A percentile compares a stretch with the other conserved stretches of the same genome.
phyloP scores from a whole-genome alignment of 192 early-diverging fungal genomes.

The Dimargaris xerosporica region DNA sequence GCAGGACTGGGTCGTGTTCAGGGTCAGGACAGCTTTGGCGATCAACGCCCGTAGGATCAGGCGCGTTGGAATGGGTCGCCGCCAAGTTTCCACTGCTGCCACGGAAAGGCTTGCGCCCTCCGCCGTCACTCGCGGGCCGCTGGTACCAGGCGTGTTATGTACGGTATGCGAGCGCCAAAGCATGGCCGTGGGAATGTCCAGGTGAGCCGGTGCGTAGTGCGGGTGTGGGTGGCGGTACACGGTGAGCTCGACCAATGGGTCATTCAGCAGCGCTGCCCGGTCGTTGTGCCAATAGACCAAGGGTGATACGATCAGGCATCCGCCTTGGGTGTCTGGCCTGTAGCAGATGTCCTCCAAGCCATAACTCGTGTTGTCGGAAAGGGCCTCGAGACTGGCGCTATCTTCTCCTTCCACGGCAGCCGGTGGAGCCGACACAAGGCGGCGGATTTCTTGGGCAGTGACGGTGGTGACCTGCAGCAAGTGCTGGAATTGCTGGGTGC shows the following conservation, averaged over 20 bases:
- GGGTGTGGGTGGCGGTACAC: not conserved
- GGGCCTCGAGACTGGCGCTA: too few species aligned
- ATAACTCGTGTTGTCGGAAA: not conserved
- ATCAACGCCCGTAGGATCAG: not conserved
- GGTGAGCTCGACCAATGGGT: not conserved
- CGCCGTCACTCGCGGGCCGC: not conserved
- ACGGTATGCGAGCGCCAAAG: not conserved
- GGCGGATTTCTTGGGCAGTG: not conserved
- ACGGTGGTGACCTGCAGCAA: not conserved
- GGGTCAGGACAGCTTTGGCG: not conserved
- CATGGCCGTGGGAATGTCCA: not conserved
- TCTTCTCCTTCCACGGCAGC: too few species aligned
- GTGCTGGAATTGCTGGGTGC: constrained; percentile 1
- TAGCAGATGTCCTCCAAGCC: constrained; percentile 8
- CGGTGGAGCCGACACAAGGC: too few species aligned
- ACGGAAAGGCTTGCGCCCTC: not conserved
- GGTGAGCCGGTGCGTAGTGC: too few species aligned
- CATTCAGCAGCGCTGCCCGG: not conserved
- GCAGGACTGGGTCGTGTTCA: not conserved
- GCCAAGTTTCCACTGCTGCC: not conserved
- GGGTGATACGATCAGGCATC: constrained; percentile 2
- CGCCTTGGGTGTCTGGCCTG: too few species aligned
- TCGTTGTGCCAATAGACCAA: constrained; percentile 8
- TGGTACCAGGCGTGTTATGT: not conserved
- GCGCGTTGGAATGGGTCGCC: not conserved